phyloP scores from a whole-genome alignment of 768 basidiomycete species.

The Paxillus rubicundulus region DNA sequence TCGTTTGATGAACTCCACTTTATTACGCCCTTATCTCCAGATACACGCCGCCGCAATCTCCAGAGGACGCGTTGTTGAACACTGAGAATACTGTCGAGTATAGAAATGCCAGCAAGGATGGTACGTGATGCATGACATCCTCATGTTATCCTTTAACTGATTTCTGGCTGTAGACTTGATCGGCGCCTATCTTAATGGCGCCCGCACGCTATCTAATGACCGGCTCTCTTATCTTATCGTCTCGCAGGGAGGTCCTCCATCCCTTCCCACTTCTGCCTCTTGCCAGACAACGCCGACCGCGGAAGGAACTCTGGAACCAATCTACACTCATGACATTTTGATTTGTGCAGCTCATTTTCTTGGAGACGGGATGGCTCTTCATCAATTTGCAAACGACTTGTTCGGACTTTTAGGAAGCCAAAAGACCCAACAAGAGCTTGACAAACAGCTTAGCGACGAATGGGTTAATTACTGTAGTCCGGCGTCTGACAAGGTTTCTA shows the following conservation, averaged over 20 bases:
- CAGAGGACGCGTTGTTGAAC: conserved; percentile 43
- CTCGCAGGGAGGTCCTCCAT: conserved; percentile 25
- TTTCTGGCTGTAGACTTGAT: conserved; percentile 47
- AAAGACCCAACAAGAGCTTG: conserved; percentile 29
- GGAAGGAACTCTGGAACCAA: conserved; percentile 14
- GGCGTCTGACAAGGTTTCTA: conserved; percentile 1
- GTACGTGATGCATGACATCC: conserved; percentile 28
- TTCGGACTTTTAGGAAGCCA: conserved; percentile 55
- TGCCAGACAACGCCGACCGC: conserved; percentile 10
- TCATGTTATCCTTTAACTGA: not conserved
- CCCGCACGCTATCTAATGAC: conserved; percentile 65
- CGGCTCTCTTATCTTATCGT: conserved; percentile 66
- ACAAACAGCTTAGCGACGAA: conserved; percentile 30
- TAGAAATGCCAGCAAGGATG: conserved; percentile 51
- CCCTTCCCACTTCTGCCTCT: conserved; percentile 34
- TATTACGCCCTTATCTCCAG: conserved; percentile 29
- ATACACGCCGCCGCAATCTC: conserved; percentile 43
- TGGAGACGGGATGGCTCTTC: conserved; percentile 86
- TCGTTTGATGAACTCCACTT: not conserved
- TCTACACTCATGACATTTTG: conserved; percentile 54
- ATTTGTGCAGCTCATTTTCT: conserved; percentile 79
- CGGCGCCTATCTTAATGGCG: conserved; percentile 71
- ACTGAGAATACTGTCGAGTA: conserved; percentile 53
- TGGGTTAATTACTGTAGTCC: conserved; percentile 19
- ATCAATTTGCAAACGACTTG: conserved; percentile 79